Evolutionary conservation across 768 basidiomycete genomes (phyloP).

Genomic region (Fistulinella prunicolor): DNA sequence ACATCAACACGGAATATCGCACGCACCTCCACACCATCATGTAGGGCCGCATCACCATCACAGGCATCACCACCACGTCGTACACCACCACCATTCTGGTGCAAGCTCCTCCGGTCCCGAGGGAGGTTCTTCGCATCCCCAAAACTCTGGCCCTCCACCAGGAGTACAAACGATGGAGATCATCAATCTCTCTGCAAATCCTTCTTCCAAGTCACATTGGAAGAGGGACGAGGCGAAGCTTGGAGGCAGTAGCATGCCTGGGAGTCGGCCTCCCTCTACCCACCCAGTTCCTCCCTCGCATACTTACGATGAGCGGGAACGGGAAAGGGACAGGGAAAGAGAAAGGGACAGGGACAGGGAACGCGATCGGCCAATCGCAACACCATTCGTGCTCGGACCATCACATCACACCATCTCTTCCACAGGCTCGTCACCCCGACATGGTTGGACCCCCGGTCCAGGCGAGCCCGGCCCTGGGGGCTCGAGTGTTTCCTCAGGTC

Average conservation of each 20-base stretch:
- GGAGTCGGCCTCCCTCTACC: conserved; percentile 39
- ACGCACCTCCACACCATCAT: conserved; percentile 42
- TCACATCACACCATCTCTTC: conserved; percentile 37
- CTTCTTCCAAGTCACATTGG: conserved; percentile 35
- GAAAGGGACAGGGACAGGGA: conserved; percentile 35
- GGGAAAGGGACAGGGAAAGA: conserved; percentile 20
- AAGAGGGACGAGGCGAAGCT: conserved; percentile 37
- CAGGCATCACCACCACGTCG: conserved; percentile 37
- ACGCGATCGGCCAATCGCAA: conserved; percentile 51
- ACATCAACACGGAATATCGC: conserved; percentile 28
- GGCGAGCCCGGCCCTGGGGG: conserved; percentile 29
- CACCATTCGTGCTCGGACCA: conserved; percentile 52
- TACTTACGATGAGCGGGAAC: conserved; percentile 27
- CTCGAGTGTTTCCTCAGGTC: conserved; percentile 26
- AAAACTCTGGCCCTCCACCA: conserved; percentile 35
- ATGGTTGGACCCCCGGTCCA: conserved; percentile 33
- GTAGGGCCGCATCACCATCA: conserved; percentile 53
- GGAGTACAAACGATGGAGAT: conserved; percentile 47
- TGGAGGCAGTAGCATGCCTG: conserved; percentile 26
- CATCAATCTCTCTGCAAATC: conserved; percentile 43
- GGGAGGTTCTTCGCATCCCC: conserved; percentile 32
- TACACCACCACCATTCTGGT: conserved; percentile 50
- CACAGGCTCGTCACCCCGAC: conserved; percentile 41
- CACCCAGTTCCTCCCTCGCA: conserved; percentile 31
- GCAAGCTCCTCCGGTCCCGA: conserved; percentile 25